Base-by-base conservation (phyloP, 2,329 filamentous ascomycete species). In the Penicillium griseofulvum region DNA sequence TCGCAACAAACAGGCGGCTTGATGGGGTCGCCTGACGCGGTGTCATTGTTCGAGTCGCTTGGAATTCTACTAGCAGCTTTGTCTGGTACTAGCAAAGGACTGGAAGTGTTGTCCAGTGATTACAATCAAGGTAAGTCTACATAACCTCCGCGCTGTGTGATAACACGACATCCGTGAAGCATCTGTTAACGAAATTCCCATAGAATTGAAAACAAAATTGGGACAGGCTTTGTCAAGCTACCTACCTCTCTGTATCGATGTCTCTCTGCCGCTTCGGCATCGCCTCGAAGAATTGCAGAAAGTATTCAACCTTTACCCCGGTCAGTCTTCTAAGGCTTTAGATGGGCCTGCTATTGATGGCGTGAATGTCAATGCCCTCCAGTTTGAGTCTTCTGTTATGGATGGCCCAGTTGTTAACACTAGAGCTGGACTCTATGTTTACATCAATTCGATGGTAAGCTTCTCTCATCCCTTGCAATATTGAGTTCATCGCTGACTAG, bases 401-500 rank as follows among this genome's bases (percentile, higher is more conserved):
- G 89, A 95, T 47, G 75, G 92, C 10, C 88, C 88, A 4, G 78
- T 85, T 29, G 79, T 87, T 45, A 91, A 90, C 62, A 90, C 91
- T 4, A 83, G 91, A 70, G 89, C 90, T 49, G 91, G 89, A 5
- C 79, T 96, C 52, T 96, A 94, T 68, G 81, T 96, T 7, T 94
- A 93, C 70, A 77, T 97, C 9, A 94, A 91, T 69, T 86, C 91
- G 52, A 82, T 89, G 69, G 89, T 94, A 77, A 62, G 26, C 9
- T 3, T 3, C 45, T 8, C 1, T 39, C 26, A n/a, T 11, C 12
- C 24, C 17, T 17, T 17, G 22, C 14, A 11, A 34, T 24, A 10
- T 43, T 33, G 45, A 26, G 34, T 7, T 24, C 19, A 7, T 53
- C 49, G 46, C 74, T 81, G 59, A 81, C 53, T 26, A 52, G 34